Percentiles rank a stretch among this genome's conserved stretches.
These are phyloP conservation scores for Diaporthe sp. DNA, from an alignment of 2,329 filamentous ascomycete genomes.

Conservation along the genomic window DNA sequence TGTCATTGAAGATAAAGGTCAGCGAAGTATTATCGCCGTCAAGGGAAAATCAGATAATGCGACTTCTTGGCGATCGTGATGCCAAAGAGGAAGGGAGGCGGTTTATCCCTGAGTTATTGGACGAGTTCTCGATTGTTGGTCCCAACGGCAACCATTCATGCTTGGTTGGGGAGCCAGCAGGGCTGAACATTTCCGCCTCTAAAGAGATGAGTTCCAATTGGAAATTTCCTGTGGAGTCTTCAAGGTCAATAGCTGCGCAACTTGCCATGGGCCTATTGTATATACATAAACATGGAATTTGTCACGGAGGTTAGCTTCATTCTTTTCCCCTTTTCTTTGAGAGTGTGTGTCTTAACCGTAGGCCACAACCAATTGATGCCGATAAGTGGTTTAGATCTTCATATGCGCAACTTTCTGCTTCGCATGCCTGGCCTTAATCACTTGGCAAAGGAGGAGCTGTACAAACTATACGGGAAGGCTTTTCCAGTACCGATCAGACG, in stretches of 20 bases:
- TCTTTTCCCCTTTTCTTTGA: neutral
- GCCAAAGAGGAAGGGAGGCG: neutral
- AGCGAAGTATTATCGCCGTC: neutral
- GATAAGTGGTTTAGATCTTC: neutral
- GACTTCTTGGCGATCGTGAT: neutral
- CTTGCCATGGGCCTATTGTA: neutral
- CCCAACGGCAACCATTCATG: slow-evolving; percentile 24
- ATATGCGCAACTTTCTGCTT: neutral
- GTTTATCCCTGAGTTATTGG: neutral
- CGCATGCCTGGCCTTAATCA: neutral
- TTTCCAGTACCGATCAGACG: neutral
- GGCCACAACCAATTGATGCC: neutral
- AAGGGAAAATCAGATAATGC: neutral
- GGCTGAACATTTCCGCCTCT: neutral
- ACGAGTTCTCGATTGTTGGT: slow-evolving; percentile 38
- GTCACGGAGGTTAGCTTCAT: neutral
- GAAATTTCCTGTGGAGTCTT: neutral
- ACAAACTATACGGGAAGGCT: neutral
- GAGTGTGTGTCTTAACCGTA: neutral
- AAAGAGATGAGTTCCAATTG: neutral
- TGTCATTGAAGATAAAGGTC: slow-evolving; percentile 10
- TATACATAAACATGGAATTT: neutral
- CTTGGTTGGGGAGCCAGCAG: neutral
- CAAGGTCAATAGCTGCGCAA: neutral
- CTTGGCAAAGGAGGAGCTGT: neutral